Conservation (phyloP, 768 basidiomycete species). For the Amanita subjunquillea region DNA sequence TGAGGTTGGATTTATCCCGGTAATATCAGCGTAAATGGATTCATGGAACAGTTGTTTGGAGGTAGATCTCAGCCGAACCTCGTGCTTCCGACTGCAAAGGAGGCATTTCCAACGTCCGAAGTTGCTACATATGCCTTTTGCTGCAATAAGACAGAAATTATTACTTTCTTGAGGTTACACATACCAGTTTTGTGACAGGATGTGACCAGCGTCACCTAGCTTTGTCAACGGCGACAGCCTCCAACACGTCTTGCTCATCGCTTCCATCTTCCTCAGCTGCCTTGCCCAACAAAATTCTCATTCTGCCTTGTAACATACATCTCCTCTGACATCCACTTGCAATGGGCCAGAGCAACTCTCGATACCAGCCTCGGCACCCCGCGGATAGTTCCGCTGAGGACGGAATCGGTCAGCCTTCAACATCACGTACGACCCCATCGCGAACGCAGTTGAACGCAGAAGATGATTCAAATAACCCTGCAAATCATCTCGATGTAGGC, state of each 20-base stretch:
- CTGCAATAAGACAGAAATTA: too few species aligned
- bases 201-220: neutral
- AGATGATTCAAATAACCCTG: neutral
- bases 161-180: too few species aligned
- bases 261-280: neutral
- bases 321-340: neutral
- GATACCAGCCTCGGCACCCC: conserved; percentile 1
- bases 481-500: neutral
- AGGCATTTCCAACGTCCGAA: too few species aligned
- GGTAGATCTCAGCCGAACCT: too few species aligned
- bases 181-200: too few species aligned
- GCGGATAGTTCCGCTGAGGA: neutral
- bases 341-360: conserved; percentile 13
- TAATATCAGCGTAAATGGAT: too few species aligned
- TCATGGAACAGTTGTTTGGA: too few species aligned
- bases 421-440: neutral
- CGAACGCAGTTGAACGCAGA: neutral
- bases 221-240: conserved; percentile 6
- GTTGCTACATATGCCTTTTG: too few species aligned
- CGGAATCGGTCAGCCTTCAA: neutral
- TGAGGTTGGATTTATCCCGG: too few species aligned
- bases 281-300: neutral
- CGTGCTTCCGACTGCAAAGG: too few species aligned
- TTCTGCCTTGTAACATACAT: conserved; percentile 5
- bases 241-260: conserved; percentile 5